phyloP scores from a whole-genome alignment of 148 eudicot genomes.

The Fagopyrum tataricum region DNA sequence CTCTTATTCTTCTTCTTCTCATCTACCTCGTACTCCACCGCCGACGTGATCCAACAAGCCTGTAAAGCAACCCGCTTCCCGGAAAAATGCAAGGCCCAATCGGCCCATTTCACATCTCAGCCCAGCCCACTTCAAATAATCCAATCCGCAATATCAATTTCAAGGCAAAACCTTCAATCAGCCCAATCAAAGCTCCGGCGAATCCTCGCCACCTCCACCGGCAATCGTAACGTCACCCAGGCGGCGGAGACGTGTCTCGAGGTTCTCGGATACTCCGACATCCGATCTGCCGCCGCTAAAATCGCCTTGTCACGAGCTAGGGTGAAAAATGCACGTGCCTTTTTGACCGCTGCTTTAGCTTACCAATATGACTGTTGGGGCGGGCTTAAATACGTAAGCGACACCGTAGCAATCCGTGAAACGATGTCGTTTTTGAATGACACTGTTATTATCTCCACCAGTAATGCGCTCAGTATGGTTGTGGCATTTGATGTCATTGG shows the following conservation, averaged over 20 bases:
- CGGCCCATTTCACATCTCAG: slow-evolving; percentile 19
- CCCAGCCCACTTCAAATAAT: slow-evolving; percentile 33
- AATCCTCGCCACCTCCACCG: slow-evolving; percentile 41
- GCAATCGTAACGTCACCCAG: slow-evolving; percentile 43
- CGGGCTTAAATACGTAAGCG: slow-evolving; percentile 61
- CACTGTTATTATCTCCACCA: slow-evolving; percentile 33
- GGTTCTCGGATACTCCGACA: slow-evolving; percentile 29
- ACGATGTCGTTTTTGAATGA: slow-evolving; percentile 50
- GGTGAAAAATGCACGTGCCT: slow-evolving; percentile 64
- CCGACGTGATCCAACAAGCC: slow-evolving; percentile 27
- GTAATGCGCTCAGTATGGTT: slow-evolving; percentile 57
- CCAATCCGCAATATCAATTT: slow-evolving; percentile 31
- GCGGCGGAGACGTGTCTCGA: slow-evolving; percentile 55
- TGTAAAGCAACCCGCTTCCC: slow-evolving; percentile 67
- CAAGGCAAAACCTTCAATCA: slow-evolving; percentile 33
- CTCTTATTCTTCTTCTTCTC: slow-evolving; percentile 24
- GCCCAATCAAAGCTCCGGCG: slow-evolving; percentile 38
- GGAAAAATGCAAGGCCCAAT: slow-evolving; percentile 29
- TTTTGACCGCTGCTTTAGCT: slow-evolving; percentile 48
- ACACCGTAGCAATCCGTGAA: slow-evolving; percentile 27
- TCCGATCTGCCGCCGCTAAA: slow-evolving; percentile 22
- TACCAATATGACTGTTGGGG: slow-evolving; percentile 89
- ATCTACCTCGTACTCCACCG: slow-evolving; percentile 25
- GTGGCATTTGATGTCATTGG: slow-evolving; percentile 43
- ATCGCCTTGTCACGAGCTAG: slow-evolving; percentile 28